A percentile compares a stretch with the other conserved stretches of the same genome.
These are phyloP conservation scores for Neonectria magnoliae DNA, from an alignment of 2,329 filamentous ascomycete genomes.

Conservation along the genomic window DNA sequence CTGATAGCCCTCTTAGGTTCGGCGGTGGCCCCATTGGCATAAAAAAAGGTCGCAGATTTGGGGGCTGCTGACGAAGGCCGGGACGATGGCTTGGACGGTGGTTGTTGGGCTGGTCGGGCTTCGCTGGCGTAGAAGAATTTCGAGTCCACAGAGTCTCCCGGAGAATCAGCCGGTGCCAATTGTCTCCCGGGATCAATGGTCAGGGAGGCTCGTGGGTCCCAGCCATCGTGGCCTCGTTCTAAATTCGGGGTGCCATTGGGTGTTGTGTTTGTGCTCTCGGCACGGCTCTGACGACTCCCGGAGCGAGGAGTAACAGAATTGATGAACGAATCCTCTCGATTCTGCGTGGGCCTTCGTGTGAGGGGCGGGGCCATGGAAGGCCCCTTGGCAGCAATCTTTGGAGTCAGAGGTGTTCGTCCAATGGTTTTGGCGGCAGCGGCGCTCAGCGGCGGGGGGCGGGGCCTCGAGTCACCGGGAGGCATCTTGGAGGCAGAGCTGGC, in stretches of 20 bases:
- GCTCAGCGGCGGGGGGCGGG: slow-evolving; percentile 75
- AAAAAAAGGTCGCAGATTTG: slow-evolving; percentile 64
- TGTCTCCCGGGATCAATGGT: slow-evolving; percentile 43
- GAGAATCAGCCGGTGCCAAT: slow-evolving; percentile 37
- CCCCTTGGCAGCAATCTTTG: slow-evolving; percentile 63
- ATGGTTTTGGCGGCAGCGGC: slow-evolving; percentile 66
- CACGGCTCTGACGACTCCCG: slow-evolving; percentile 75
- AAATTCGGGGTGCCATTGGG: slow-evolving; percentile 68
- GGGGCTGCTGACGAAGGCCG: slow-evolving; percentile 53
- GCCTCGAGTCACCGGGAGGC: slow-evolving; percentile 64
- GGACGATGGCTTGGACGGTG: slow-evolving; percentile 47
- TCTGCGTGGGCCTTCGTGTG: slow-evolving; percentile 47
- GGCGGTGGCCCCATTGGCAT: slow-evolving; percentile 61
- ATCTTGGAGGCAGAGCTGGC: slow-evolving; percentile 42
- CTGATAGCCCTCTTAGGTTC: slow-evolving; percentile 50
- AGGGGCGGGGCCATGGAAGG: slow-evolving; percentile 55
- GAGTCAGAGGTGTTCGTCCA: slow-evolving; percentile 61
- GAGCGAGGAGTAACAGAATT: slow-evolving; percentile 83
- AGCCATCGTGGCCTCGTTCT: slow-evolving; percentile 54
- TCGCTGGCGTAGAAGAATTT: slow-evolving; percentile 97
- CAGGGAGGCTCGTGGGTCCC: slow-evolving; percentile 54
- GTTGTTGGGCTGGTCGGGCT: slow-evolving; percentile 61
- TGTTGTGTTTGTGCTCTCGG: slow-evolving; percentile 74
- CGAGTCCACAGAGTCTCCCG: slow-evolving; percentile 44
- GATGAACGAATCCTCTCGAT: slow-evolving; percentile 54